Evolutionary conservation across 23 red algal genomes (phyloP), one percentile per base, ranked within the genome.

Genomic region (Gracilaria caudata): DNA sequence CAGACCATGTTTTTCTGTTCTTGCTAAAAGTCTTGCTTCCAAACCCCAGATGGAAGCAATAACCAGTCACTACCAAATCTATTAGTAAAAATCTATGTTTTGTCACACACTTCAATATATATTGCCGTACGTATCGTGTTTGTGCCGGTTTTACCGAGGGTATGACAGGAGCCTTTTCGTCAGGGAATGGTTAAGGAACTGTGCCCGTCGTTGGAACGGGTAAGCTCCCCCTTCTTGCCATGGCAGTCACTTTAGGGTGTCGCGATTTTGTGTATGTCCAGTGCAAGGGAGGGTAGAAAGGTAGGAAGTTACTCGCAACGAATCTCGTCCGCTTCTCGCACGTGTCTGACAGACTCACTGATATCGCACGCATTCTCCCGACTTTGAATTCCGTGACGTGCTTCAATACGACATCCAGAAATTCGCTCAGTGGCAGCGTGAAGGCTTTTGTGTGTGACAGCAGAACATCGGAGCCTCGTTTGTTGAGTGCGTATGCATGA

Each of bases 11-110:
- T 57, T 4, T 14, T 14, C 23, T 73, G 32, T 64, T 60, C 32
- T 75, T 74, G 82, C 82, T 86, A 86, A 86, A 86, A 86, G 82
- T 86, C 82, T 86, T 86, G 82, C 40, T 47, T 75, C 25, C 70
- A 75, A 0, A 9, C 36, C 70, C 38, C 70, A 75, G 70, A 75
- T 38, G 70, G 38, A 75, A 47, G 70, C 70, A 75, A 75, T 19
- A 65, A 40, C 38, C 43, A 75, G 70, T 49, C 70, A 75, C 35
- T 64, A 11, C 36, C 57, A 60, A 28, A 3, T 53, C 60, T 32
- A 32, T 7, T 71, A 71, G 65, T 71, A 71, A 71, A 71, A 33
- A n/a, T 19, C 63, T 61, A 19, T 60, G 57, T 60, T 23, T 60
- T 60, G 57, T 60, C 57, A 60, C 28, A 53, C 14, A 53, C 13